Evolutionary conservation across 192 early-diverging fungal species (phyloP), one percentile per base, ranked within the genome.

Genomic region (Spizellomyces punctatus): DNA sequence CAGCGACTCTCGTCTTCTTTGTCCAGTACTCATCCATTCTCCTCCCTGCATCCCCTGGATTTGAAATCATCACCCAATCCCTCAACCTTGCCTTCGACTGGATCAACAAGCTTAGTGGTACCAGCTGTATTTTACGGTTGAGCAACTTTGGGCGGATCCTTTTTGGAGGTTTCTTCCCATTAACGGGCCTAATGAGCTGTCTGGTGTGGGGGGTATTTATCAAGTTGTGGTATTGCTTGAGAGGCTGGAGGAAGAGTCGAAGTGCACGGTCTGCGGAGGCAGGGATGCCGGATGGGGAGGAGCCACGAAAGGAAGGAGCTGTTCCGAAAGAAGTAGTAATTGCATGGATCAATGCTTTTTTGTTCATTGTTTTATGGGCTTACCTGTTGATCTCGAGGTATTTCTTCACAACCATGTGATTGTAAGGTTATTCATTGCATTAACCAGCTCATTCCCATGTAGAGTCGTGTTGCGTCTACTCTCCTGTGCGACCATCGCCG

Each of bases 271-370:
- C 42, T 61, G 5, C 6, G 21, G 22, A 4, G 16, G 17, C 59
- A 19, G 14, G 14, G 14, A 61, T 61, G 17, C 14, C 17, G 6
- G 36, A 61, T 14, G 12, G 14, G 17, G 50, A n/a, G 1, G 17
- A n/a, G 12, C 17, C 17, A 12, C 16, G 45, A 49, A 16, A 43
- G 5, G 16, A 16, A 12, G 67, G 52, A 16, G 27, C 56, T 17
- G 45, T 59, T 14, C 67, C 67, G 14, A 58, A 69, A 4, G 16
- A 59, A 36, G 22, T 59, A 14, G 67, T 69, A 14, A 58, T 69
- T 16, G 67, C 67, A 8, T 69, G 67, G 67, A 69, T 69, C 67
- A 69, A 69, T 52, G 67, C 67, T 4, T 69, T 69, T 45, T 52
- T 69, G 48, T 69, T 69, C 42, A 59, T 69, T 44, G 52, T 69